Percentiles rank a stretch among this genome's conserved stretches.
Evolutionary conservation across 2,329 filamentous ascomycete genomes (phyloP).

Genomic region (Sporothrix curviconia): DNA sequence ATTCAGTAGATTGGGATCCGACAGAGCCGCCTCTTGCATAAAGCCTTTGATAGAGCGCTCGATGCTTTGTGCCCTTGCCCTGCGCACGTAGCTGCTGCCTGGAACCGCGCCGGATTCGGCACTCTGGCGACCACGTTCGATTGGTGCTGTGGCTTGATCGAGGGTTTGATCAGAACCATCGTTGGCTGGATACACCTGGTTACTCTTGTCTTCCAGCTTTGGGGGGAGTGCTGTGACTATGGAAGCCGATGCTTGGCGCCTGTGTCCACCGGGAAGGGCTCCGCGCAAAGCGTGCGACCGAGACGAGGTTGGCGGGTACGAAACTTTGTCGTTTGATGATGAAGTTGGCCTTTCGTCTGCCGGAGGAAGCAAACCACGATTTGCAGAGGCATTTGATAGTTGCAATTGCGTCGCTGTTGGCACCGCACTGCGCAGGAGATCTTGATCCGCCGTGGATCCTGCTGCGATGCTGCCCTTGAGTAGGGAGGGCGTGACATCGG

Average conservation of each 20-base stretch:
- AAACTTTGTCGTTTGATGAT: constrained; percentile 9
- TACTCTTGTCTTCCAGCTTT: constrained; percentile 15
- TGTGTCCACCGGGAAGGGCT: constrained; percentile 11
- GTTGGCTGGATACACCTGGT: constrained; percentile 3
- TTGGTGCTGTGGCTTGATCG: background rate
- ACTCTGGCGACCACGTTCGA: constrained; percentile 17
- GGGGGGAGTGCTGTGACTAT: background rate
- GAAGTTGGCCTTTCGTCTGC: background rate
- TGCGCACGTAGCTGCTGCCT: constrained; percentile 21
- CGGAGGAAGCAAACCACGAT: too few relatives aligned
- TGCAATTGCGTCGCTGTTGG: background rate
- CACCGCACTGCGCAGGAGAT: background rate
- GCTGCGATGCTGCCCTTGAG: background rate
- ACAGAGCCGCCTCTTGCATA: constrained; percentile 20
- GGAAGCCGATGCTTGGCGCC: constrained; percentile 19
- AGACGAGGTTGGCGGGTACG: constrained; percentile 27
- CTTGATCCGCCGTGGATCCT: background rate
- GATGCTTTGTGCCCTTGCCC: constrained; percentile 24
- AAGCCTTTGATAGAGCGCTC: constrained; percentile 25
- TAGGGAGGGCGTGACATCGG: background rate
- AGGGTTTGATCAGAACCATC: constrained; percentile 20
- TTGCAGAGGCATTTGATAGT: background rate
- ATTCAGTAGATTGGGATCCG: background rate
- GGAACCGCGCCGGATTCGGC: background rate
- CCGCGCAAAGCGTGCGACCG: constrained; percentile 26